phyloP scores from a whole-genome alignment of 305 asterid genomes.

The Fraxinus sp. region DNA sequence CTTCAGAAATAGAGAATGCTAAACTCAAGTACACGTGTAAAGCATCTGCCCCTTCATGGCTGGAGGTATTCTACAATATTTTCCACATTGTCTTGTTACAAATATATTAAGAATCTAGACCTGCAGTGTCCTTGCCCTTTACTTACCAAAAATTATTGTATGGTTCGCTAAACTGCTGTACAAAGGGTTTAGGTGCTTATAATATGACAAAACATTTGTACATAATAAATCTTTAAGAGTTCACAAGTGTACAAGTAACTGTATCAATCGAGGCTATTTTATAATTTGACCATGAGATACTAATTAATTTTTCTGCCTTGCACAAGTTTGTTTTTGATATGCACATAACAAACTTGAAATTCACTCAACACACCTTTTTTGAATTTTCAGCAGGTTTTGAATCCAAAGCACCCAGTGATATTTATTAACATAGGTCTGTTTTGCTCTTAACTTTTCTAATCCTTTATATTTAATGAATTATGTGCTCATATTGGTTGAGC shows the following conservation, averaged over 20 bases:
- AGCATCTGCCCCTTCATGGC: constrained; percentile 65
- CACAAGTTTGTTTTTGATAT: neutral
- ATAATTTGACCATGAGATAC: neutral
- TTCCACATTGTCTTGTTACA: constrained; percentile 3
- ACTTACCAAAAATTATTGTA: neutral
- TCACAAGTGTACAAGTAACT: neutral
- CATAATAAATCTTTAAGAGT: neutral
- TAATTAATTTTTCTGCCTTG: neutral
- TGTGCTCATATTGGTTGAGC: constrained; percentile 16
- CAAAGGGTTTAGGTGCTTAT: neutral
- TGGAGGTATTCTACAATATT: constrained; percentile 53
- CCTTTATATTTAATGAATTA: constrained; percentile 13
- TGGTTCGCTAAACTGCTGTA: neutral
- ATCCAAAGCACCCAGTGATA: constrained; percentile 71
- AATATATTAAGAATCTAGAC: neutral
- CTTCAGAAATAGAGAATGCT: constrained; percentile 74
- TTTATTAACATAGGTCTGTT: constrained; percentile 81
- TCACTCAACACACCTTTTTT: constrained; percentile 15
- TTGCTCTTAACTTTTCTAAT: constrained; percentile 18
- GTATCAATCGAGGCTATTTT: neutral
- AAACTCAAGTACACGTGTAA: constrained; percentile 56
- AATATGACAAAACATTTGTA: neutral
- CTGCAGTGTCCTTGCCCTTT: neutral
- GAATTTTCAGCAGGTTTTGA: constrained; percentile 55
- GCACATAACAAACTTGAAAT: neutral